Conservation (phyloP, 441 rosid genomes). For the Eruca vesicaria region DNA sequence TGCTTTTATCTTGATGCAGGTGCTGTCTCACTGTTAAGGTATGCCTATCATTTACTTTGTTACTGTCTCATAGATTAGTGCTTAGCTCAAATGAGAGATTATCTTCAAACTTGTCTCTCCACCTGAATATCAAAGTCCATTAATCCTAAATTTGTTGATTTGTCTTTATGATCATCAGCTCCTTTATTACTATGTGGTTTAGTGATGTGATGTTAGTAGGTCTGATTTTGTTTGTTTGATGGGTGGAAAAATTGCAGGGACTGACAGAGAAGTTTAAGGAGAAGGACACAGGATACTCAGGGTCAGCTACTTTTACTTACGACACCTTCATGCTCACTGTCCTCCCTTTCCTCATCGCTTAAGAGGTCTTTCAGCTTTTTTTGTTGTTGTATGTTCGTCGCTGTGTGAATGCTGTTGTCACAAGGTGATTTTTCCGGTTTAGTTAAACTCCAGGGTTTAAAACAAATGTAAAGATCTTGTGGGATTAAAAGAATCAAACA, state of each 20-base stretch:
- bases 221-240: background rate
- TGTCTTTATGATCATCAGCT: background rate
- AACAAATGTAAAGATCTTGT: slow-evolving; percentile 23
- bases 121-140: background rate
- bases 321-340: slow-evolving; percentile 79
- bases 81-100: background rate
- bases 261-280: slow-evolving; percentile 84
- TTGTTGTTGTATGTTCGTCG: background rate
- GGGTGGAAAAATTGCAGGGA: slow-evolving; percentile 46
- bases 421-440: slow-evolving; percentile 27
- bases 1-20: slow-evolving; percentile 44
- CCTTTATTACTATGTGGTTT: background rate
- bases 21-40: slow-evolving; percentile 95
- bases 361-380: background rate
- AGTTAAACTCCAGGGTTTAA: background rate
- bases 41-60: slow-evolving; percentile 16
- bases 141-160: slow-evolving; percentile 2
- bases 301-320: slow-evolving; percentile 73
- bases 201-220: background rate
- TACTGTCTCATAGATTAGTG: background rate
- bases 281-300: slow-evolving; percentile 58
- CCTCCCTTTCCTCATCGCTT: slow-evolving; percentile 57
- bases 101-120: background rate
- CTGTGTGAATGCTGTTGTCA: slow-evolving; percentile 12
- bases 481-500: slow-evolving; percentile 16